Conservation (phyloP, 2,329 filamentous ascomycete genomes). For the Calonectria pteridis region DNA sequence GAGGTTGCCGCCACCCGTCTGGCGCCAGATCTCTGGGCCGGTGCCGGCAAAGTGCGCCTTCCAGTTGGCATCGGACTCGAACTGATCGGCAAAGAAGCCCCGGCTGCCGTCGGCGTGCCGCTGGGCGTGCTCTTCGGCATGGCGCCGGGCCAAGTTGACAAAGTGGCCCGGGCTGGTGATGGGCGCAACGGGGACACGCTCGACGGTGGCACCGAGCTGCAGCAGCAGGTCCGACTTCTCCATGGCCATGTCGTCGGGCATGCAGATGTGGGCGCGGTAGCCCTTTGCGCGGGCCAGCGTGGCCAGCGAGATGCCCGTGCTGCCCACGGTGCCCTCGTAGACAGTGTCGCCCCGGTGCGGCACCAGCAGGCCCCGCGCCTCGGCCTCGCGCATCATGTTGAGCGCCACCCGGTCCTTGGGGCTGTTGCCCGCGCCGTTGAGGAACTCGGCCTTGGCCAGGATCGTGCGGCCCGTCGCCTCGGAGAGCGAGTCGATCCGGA, state of each 20-base stretch:
- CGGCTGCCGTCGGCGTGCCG: conserved; percentile 70
- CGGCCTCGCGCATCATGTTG: conserved; percentile 87
- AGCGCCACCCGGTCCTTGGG: conserved; percentile 96
- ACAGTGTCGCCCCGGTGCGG: conserved; percentile 92
- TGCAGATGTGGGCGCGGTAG: conserved; percentile 95
- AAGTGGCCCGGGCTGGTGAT: conserved; percentile 96
- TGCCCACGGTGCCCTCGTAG: conserved; percentile 97
- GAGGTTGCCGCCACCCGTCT: conserved; percentile 75
- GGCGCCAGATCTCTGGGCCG: conserved; percentile 88
- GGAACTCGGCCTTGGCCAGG: conserved; percentile 93
- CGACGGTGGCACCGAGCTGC: conserved; percentile 92
- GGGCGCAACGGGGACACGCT: conserved; percentile 89
- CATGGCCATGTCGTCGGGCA: conserved; percentile 89
- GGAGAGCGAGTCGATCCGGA: conserved; percentile 87
- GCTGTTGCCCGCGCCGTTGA: conserved; percentile 93
- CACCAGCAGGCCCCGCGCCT: conserved; percentile 79
- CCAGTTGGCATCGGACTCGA: conserved; percentile 92
- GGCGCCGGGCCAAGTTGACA: conserved; percentile 87
- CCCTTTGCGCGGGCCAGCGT: conserved; percentile 89
- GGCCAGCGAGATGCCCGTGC: conserved; percentile 94
- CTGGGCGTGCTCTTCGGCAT: conserved; percentile 80
- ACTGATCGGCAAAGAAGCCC: conserved; percentile 96
- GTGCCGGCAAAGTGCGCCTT: conserved; percentile 84
- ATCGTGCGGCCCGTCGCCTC: conserved; percentile 90
- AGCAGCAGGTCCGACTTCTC: conserved; percentile 92